Evolutionary conservation across 257 asterid genomes (phyloP).

Genomic region (Cinchona pubescens): DNA sequence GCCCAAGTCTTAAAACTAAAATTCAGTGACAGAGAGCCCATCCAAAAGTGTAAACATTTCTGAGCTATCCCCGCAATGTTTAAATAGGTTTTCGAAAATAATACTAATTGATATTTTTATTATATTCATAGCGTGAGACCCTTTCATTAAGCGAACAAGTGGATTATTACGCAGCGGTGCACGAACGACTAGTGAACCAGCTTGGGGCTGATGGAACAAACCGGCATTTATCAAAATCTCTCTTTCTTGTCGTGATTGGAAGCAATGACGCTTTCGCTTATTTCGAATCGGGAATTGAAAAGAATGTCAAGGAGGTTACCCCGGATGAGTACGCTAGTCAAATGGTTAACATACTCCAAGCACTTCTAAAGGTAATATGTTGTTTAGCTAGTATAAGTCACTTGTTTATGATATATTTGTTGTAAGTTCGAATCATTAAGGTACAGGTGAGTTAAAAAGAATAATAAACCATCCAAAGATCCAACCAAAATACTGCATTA

Average conservation of each 20-base stretch:
- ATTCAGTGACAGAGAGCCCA: not conserved
- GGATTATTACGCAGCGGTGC: conserved; percentile 38
- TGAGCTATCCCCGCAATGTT: no score
- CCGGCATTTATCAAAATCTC: conserved; percentile 53
- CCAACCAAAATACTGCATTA: no score
- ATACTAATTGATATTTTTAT: no score
- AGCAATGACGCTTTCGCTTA: conserved; percentile 67
- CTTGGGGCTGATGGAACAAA: conserved; percentile 37
- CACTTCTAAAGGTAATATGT: conserved; percentile 56
- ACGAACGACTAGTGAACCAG: conserved; percentile 35
- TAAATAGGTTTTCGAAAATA: no score
- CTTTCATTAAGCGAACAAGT: conserved; percentile 51
- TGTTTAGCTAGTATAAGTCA: no score
- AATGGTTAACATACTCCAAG: conserved; percentile 59
- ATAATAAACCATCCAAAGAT: no score
- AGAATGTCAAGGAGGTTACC: conserved; percentile 12
- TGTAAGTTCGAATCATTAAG: no score
- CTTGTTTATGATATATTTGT: no score
- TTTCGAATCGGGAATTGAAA: conserved; percentile 26
- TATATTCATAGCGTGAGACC: conserved; percentile 27
- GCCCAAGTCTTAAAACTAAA: not conserved
- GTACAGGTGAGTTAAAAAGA: no score
- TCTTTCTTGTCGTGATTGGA: conserved; percentile 61
- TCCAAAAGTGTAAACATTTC: no score
- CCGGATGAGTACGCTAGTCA: conserved; percentile 55